Evolutionary conservation across 345 rosid species (phyloP).

Genomic region (Arabidopsis arenosa): DNA sequence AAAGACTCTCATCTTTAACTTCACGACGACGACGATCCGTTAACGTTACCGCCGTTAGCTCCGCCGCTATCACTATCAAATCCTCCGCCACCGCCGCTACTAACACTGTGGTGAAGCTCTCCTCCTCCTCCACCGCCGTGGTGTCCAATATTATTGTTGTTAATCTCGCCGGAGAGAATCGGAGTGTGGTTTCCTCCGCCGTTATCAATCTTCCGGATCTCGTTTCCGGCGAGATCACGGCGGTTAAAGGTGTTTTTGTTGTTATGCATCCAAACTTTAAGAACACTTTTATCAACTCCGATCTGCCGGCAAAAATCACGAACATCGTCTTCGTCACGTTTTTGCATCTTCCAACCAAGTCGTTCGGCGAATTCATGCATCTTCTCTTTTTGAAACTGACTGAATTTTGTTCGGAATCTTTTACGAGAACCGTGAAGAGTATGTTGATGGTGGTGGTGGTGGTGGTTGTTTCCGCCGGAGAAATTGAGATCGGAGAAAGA

Average conservation of each 20-base stretch:
- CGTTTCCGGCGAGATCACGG: constrained; percentile 32
- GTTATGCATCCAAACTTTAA: constrained; percentile 97
- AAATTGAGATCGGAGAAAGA: constrained; percentile 44
- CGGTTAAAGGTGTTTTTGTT: constrained; percentile 77
- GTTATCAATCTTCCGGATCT: constrained; percentile 17
- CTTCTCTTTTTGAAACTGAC: constrained; percentile 70
- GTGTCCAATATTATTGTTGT: constrained; percentile 2
- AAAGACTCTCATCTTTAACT: constrained; percentile 20
- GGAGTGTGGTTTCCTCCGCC: constrained; percentile 20
- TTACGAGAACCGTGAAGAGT: constrained; percentile 50
- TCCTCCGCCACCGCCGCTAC: constrained; percentile 37
- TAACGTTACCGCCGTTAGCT: constrained; percentile 36
- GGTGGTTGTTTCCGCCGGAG: constrained; percentile 6
- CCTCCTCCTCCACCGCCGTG: constrained; percentile 1
- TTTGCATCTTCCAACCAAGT: constrained; percentile 94
- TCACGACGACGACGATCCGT: constrained; percentile 46
- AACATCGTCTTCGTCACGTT: constrained; percentile 76
- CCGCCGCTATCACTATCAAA: constrained; percentile 45
- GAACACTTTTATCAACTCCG: constrained; percentile 72
- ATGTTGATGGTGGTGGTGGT: constrained; percentile 34
- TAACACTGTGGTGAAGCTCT: constrained; percentile 39
- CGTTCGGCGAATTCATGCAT: constrained; percentile 78
- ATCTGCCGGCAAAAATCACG: constrained; percentile 69
- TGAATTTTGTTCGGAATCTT: constrained; percentile 74
- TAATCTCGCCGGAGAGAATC: constrained; percentile 6